A percentile compares a stretch with the other conserved stretches of the same genome.
These are phyloP conservation scores for Nemania sp. DNA, from an alignment of 2,329 filamentous ascomycete genomes.

Conservation along the genomic window DNA sequence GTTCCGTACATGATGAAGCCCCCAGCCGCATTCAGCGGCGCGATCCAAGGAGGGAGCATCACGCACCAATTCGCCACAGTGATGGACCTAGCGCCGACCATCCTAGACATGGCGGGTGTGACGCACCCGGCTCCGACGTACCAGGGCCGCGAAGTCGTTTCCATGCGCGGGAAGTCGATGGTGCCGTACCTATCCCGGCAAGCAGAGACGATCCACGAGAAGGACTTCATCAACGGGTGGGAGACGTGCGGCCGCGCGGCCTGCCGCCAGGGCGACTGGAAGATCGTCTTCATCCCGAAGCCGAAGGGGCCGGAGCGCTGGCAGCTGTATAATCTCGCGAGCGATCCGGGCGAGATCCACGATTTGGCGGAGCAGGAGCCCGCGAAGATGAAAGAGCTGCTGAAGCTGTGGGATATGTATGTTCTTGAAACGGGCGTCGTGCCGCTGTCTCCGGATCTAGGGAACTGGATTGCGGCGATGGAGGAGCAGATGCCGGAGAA, in stretches of 20 bases:
- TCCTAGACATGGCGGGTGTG: conserved; percentile 52
- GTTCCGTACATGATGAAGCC: conserved; percentile 55
- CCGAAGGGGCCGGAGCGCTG: conserved; percentile 53
- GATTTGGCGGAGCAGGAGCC: conserved; percentile 43
- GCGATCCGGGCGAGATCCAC: conserved; percentile 50
- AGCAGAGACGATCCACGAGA: conserved; percentile 39
- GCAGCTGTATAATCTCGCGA: conserved; percentile 52
- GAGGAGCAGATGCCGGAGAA: conserved; percentile 69
- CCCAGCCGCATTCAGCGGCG: conserved; percentile 35
- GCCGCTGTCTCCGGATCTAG: conserved; percentile 61
- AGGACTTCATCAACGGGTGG: conserved; percentile 44
- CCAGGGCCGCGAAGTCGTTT: conserved; percentile 40
- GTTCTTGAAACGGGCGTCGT: conserved; percentile 60
- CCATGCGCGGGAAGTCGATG: conserved; percentile 42
- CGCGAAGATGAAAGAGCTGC: conserved; percentile 37
- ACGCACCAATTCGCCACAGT: conserved; percentile 56
- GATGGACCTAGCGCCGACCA: conserved; percentile 54
- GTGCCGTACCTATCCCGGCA: conserved; percentile 37
- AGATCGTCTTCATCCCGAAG: conserved; percentile 51
- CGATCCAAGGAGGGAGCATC: conserved; percentile 42
- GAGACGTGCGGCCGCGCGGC: conserved; percentile 43
- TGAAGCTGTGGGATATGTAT: conserved; percentile 43
- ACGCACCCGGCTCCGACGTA: conserved; percentile 57
- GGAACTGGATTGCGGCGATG: conserved; percentile 60
- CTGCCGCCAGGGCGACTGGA: conserved; percentile 43